Evolutionary conservation across 2,329 filamentous ascomycete genomes (phyloP).

Genomic region (Diplocarpon mali): DNA sequence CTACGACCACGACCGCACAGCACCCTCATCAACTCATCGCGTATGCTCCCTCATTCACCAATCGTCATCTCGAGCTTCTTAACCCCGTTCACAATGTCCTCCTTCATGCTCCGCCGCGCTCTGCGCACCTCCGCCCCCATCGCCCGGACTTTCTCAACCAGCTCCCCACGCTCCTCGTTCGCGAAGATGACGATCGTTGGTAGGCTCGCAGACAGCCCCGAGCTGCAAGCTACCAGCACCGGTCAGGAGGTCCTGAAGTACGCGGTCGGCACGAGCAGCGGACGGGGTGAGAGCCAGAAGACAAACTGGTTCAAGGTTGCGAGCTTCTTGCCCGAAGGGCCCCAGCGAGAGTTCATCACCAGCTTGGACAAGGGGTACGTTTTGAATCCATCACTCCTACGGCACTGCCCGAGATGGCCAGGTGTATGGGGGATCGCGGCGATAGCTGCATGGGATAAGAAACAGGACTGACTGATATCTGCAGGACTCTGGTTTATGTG

Average conservation of each 20-base stretch:
- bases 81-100: slow-evolving; percentile 18
- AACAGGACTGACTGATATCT: background rate
- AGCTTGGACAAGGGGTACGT: slow-evolving; percentile 76
- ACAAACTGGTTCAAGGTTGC: slow-evolving; percentile 80
- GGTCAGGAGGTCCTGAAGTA: slow-evolving; percentile 71
- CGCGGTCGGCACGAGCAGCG: slow-evolving; percentile 57
- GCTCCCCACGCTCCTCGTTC: slow-evolving; percentile 48
- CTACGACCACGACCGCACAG: background rate
- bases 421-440: background rate
- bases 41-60: background rate
- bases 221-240: slow-evolving; percentile 57
- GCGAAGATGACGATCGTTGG: slow-evolving; percentile 82
- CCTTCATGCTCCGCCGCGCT: slow-evolving; percentile 29
- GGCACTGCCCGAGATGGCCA: background rate
- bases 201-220: slow-evolving; percentile 69
- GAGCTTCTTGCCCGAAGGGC: slow-evolving; percentile 58
- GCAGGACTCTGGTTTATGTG: slow-evolving; percentile 66
- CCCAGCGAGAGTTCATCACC: slow-evolving; percentile 60
- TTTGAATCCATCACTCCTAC: slow-evolving; percentile 1
- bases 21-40: background rate
- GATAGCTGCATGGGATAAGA: background rate
- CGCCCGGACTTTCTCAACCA: slow-evolving; percentile 32
- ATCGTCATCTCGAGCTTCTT: background rate
- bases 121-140: slow-evolving; percentile 28
- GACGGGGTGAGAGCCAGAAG: slow-evolving; percentile 56